Evolutionary conservation across 345 rosid genomes (phyloP), one percentile per base, ranked within the genome.

Genomic region (Heritiera littoralis): DNA sequence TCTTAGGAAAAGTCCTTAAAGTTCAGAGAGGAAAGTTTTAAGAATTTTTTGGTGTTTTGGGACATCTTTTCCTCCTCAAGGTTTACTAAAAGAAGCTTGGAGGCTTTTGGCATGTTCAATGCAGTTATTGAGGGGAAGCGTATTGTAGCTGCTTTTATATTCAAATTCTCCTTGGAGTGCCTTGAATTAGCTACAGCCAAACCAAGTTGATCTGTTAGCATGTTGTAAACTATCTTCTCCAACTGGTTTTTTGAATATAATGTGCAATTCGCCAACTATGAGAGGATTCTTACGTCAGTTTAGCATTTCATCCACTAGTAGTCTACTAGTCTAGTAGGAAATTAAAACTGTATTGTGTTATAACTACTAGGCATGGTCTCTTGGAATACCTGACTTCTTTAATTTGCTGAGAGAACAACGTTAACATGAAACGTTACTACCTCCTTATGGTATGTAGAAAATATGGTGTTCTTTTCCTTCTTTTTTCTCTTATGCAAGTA

Each of bases 251-350:
- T 43, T 30, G 0, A 69, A 20, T 46, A 46, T 69, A 23, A 23
- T 12, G 5, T 1, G 55, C 55, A 46, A 23, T 69, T 46, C 0
- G 5, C 74, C 40, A 48, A 69, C n/a, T 7, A 69, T 23, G 38
- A 6, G n/a, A 46, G n/a, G 74, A 69, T 69, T 65, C 20, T 65
- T 12, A 69, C 18, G 32, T 63, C 9, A 61, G 66, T 63, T 63
- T 32, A 30, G 41, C 66, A 30, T 63, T 63, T 63, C 66, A 32
- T 63, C 41, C 18, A 12, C 15, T 9, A 11, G 38, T 10, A 68
- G 13, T 48, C 18, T 46, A 46, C 56, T 5, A 12, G 35, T 48
- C 40, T 23, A 20, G 74, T 69, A 12, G 10, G 40, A 48, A 69
- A 46, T 48, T 69, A 48, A 32, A 69, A 48, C 56, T 23, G 6